Evolutionary conservation across 768 basidiomycete species (phyloP).

Genomic region (Termitomyces eurrhizus): DNA sequence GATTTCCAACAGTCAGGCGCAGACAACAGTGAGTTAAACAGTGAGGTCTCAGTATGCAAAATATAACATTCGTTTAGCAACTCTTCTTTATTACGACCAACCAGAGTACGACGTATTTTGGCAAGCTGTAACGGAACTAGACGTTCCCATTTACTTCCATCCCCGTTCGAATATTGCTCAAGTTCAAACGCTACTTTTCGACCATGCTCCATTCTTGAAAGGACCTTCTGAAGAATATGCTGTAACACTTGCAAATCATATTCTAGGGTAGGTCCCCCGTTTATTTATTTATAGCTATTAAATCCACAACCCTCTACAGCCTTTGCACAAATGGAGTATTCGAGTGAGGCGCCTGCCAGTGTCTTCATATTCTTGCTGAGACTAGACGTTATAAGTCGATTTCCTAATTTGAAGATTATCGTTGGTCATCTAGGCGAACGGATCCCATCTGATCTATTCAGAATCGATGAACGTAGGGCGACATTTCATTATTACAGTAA

Average conservation of each 20-base stretch:
- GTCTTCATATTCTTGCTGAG: neutral
- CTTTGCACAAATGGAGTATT: slow-evolving; percentile 37
- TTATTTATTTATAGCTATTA: neutral
- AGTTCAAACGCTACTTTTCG: slow-evolving; percentile 23
- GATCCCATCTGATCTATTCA: slow-evolving; percentile 36
- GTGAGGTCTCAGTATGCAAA: no score
- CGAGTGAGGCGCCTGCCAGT: slow-evolving; percentile 22
- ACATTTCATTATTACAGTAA: neutral
- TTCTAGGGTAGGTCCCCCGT: slow-evolving; percentile 27
- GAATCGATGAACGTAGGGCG: slow-evolving; percentile 34
- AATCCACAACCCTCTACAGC: slow-evolving; percentile 6
- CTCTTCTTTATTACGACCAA: slow-evolving; percentile 34
- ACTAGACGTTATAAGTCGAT: slow-evolving; percentile 27
- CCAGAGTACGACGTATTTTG: slow-evolving; percentile 37
- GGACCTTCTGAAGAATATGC: slow-evolving; percentile 35
- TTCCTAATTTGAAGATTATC: slow-evolving; percentile 36
- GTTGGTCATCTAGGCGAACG: slow-evolving; percentile 42
- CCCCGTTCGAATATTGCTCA: slow-evolving; percentile 28
- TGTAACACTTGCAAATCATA: slow-evolving; percentile 33
- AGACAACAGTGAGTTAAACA: slow-evolving; percentile 27
- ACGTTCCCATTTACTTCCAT: slow-evolving; percentile 38
- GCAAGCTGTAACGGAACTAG: slow-evolving; percentile 31
- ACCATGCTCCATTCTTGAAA: slow-evolving; percentile 29
- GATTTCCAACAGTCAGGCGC: slow-evolving; percentile 41
- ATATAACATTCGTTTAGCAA: slow-evolving; percentile 20